Evolutionary conservation across 345 rosid genomes (phyloP).

Genomic region (Melaleuca quinquenervia): DNA sequence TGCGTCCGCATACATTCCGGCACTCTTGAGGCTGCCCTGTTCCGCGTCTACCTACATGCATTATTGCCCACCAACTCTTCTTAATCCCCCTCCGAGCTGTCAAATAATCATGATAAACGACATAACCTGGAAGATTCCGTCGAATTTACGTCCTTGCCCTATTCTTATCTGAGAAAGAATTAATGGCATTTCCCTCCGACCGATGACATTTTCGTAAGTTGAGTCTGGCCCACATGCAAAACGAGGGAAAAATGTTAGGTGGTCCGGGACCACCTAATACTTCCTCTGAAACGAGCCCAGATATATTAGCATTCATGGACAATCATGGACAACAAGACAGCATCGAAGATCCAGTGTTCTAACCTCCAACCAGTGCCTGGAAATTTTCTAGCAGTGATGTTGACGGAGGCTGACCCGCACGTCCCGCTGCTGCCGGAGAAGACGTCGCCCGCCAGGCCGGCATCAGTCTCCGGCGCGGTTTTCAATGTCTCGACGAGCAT

Average conservation of each 20-base stretch:
- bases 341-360: neutral
- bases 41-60: neutral
- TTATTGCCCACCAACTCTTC: neutral
- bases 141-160: neutral
- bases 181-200: neutral
- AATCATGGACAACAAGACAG: conserved; percentile 18
- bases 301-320: neutral
- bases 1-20: neutral
- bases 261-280: too few species aligned
- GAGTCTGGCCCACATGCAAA: neutral
- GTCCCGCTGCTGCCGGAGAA: conserved; percentile 42
- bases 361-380: neutral
- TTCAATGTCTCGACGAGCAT: conserved; percentile 82
- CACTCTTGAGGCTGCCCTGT: neutral
- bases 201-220: neutral
- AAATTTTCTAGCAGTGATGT: conserved; percentile 15
- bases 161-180: neutral
- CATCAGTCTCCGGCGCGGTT: conserved; percentile 64
- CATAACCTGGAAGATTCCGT: neutral
- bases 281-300: neutral
- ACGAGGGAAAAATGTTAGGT: too few species aligned
- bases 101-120: neutral
- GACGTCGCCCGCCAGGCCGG: conserved; percentile 12
- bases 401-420: conserved; percentile 23
- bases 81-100: neutral